A percentile compares a stretch with the other conserved stretches of the same genome.
Conservation (phyloP, 176 grass and related monocot species). For the Rhynchospora breviuscula region DNA sequence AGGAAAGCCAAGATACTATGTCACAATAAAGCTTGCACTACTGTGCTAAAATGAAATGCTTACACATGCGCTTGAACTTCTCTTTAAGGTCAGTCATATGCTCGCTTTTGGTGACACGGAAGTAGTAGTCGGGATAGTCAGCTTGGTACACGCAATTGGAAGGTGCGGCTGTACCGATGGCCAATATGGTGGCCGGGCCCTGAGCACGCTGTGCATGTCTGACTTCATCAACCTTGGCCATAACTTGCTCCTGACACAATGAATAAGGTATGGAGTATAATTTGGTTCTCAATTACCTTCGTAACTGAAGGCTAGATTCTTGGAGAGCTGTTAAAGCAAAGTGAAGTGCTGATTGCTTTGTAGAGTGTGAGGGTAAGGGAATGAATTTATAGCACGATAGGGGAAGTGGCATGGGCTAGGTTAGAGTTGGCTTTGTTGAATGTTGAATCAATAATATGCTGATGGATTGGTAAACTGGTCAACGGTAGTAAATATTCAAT, state of each 20-base stretch:
- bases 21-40: background rate
- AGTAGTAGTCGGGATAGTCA: conserved; percentile 21
- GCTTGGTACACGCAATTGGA: conserved; percentile 14
- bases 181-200: conserved; percentile 19
- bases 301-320: background rate
- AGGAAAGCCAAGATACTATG: background rate
- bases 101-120: conserved; percentile 17
- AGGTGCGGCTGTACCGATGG: conserved; percentile 26
- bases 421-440: conserved; percentile 5
- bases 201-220: conserved; percentile 23
- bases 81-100: conserved; percentile 27
- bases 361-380: background rate
- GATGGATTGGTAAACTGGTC: conserved; percentile 7
- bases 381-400: background rate
- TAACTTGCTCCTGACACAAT: background rate
- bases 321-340: background rate
- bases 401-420: background rate
- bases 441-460: background rate
- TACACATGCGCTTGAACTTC: conserved; percentile 35
- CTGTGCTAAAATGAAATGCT: background rate
- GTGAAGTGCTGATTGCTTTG: background rate
- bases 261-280: background rate
- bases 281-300: background rate
- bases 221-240: conserved; percentile 20
- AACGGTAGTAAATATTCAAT: background rate